phyloP scores from a whole-genome alignment of 805 yeast species.

The Komagataella pastoris region DNA sequence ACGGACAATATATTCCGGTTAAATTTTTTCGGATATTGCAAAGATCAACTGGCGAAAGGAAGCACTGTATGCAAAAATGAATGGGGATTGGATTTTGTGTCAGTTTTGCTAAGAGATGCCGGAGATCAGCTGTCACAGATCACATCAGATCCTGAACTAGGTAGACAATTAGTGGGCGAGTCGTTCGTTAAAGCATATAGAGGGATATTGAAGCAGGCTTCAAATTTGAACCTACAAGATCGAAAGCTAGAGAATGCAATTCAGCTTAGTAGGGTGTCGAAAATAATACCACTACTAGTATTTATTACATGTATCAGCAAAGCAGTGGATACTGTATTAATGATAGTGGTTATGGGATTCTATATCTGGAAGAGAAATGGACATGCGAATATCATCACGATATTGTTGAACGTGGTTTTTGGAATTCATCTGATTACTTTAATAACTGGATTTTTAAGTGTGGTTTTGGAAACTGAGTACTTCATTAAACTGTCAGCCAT shows the following conservation, averaged over 20 bases:
- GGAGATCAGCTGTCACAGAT: constrained; percentile 31
- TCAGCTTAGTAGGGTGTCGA: background rate
- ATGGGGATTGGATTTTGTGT: constrained; percentile 30
- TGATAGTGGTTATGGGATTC: background rate
- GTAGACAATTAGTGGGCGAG: constrained; percentile 19
- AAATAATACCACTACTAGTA: background rate
- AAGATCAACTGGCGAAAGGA: constrained; percentile 14
- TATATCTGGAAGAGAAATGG: background rate
- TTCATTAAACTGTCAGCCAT: background rate
- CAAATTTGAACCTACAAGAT: background rate
- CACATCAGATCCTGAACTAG: constrained; percentile 14
- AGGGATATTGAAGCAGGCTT: constrained; percentile 10
- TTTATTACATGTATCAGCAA: background rate
- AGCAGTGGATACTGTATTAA: background rate
- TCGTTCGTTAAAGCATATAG: constrained; percentile 27
- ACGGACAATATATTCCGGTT: constrained; percentile 26
- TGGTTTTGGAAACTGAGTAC: background rate
- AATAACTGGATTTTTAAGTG: background rate
- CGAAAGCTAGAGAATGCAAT: background rate
- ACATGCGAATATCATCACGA: background rate
- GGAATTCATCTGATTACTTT: background rate
- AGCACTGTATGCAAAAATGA: constrained; percentile 19
- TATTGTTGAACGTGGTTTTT: background rate
- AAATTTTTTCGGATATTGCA: constrained; percentile 36
- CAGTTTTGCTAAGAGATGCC: constrained; percentile 35